Evolutionary conservation across 306 rosid species (phyloP).

Genomic region (Citrullus amarus): DNA sequence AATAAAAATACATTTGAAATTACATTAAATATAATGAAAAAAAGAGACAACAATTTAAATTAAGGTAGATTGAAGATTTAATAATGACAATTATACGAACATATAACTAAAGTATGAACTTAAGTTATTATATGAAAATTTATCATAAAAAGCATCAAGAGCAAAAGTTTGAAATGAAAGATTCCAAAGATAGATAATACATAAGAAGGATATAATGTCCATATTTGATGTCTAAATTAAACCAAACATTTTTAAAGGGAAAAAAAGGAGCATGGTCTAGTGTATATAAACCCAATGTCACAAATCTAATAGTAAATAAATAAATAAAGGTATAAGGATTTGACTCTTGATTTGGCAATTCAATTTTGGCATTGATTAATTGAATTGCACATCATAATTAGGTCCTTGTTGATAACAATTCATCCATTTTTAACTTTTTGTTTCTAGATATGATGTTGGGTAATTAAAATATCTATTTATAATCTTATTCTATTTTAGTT

Average conservation of each 20-base stretch:
- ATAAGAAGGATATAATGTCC: background rate
- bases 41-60: background rate
- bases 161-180: background rate
- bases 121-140: background rate
- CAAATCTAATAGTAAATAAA: too few species aligned
- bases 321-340: too few species aligned
- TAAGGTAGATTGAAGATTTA: background rate
- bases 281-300: too few species aligned
- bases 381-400: too few species aligned
- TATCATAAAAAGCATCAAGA: too few species aligned
- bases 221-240: background rate
- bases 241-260: background rate
- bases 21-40: background rate
- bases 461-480: too few species aligned
- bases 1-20: background rate
- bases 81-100: background rate
- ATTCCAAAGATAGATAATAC: background rate
- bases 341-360: too few species aligned
- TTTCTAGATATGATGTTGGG: too few species aligned
- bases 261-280: background rate
- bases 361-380: too few species aligned
- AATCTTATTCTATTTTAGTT: background rate
- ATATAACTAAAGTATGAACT: background rate
- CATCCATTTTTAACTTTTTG: too few species aligned
- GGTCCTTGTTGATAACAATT: too few species aligned